Percentiles rank a stretch among this genome's conserved stretches.
These are phyloP conservation scores for Ilyonectria robusta DNA, from an alignment of 2,329 filamentous ascomycete species.

Conservation along the genomic window DNA sequence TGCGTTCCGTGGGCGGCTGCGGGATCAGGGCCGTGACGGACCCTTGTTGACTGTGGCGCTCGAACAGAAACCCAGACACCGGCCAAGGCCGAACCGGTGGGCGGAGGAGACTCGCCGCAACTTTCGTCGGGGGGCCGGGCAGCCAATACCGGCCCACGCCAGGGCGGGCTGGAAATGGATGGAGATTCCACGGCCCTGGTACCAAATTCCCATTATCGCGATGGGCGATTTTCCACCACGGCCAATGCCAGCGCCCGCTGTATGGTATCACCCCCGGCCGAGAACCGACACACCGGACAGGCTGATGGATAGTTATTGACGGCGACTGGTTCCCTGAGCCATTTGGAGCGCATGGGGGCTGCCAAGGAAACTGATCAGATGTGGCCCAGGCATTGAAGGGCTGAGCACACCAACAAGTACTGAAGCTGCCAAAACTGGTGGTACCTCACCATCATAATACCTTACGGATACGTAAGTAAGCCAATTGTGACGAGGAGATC, in stretches of 20 bases:
- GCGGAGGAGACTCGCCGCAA: slow-evolving; percentile 27
- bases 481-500: slow-evolving; percentile 7
- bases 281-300: neutral
- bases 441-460: slow-evolving; percentile 14
- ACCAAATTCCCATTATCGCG: slow-evolving; percentile 43
- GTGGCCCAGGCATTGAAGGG: neutral
- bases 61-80: slow-evolving; percentile 11
- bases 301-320: neutral
- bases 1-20: neutral
- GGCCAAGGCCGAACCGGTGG: slow-evolving; percentile 29
- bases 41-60: neutral
- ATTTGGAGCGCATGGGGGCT: neutral
- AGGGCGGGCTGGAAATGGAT: slow-evolving; percentile 29
- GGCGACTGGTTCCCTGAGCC: neutral
- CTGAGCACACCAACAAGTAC: neutral
- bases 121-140: slow-evolving; percentile 32
- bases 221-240: slow-evolving; percentile 35
- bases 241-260: slow-evolving; percentile 9
- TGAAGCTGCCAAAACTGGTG: slow-evolving; percentile 1
- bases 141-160: slow-evolving; percentile 26
- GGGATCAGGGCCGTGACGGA: neutral
- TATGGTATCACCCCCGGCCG: slow-evolving; percentile 5
- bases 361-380: neutral
- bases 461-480: slow-evolving; percentile 4
- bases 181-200: slow-evolving; percentile 40